Evolutionary conservation across 306 rosid species (phyloP).

Genomic region (Prinsepia uniflora): DNA sequence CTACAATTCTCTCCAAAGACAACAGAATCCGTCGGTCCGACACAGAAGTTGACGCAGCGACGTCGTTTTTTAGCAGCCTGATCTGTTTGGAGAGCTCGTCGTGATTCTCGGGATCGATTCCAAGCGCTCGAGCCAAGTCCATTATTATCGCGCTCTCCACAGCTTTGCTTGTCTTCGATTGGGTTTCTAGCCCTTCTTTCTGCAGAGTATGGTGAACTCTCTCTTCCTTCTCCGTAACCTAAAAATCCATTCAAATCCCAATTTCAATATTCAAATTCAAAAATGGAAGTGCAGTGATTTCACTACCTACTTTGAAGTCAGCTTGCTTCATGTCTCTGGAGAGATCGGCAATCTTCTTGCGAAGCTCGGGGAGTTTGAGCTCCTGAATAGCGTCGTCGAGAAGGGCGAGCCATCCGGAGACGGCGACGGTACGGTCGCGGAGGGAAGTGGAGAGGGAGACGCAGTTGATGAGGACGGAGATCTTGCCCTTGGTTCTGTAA

Average conservation of each 20-base stretch:
- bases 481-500: conserved; percentile 35
- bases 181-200: conserved; percentile 45
- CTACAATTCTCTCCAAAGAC: conserved; percentile 39
- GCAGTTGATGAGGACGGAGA: conserved; percentile 39
- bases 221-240: conserved; percentile 51
- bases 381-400: conserved; percentile 30
- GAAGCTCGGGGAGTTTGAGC: conserved; percentile 32
- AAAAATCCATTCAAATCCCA: conserved; percentile 1
- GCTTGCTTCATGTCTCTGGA: conserved; percentile 50
- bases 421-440: conserved; percentile 22
- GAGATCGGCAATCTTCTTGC: conserved; percentile 39
- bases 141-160: conserved; percentile 54
- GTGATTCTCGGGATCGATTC: conserved; percentile 39
- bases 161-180: conserved; percentile 42
- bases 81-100: conserved; percentile 39
- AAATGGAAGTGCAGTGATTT: not conserved
- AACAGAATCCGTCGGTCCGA: conserved; percentile 33
- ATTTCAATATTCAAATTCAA: not conserved
- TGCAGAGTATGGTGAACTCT: conserved; percentile 38
- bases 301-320: conserved; percentile 32
- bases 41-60: conserved; percentile 17
- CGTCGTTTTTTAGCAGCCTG: conserved; percentile 37
- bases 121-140: conserved; percentile 60
- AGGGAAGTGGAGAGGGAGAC: conserved; percentile 33
- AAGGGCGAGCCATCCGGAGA: conserved; percentile 44